Base-by-base conservation (phyloP, 2,329 filamentous ascomycete genomes). In the Trichoderma arundinaceum region DNA sequence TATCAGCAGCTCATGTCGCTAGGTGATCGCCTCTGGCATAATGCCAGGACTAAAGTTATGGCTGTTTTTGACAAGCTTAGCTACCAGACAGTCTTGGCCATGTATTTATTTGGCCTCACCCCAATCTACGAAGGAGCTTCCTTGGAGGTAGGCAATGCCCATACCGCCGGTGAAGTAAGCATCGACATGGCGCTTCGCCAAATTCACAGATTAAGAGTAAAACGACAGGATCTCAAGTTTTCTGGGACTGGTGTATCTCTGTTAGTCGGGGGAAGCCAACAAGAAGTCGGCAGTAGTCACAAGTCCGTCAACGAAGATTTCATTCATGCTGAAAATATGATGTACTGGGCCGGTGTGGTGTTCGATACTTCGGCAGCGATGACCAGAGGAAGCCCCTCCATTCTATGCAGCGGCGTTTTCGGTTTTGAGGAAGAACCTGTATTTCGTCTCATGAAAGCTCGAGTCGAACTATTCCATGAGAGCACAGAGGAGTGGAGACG, bases 301-400 rank as follows among this genome's bases (percentile, higher is more conserved):
- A 32, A 8, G 8, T 7, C 57, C 15, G 46, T 60, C 9, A 60
- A 60, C 2, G 57, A 60, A 32, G 57, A 60, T 32, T 60, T 51
- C 38, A 60, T 60, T 39, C 57, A 60, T 9, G 57, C 57, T 15
- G 57, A 60, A 12, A 60, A 51, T 17, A 60, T 60, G 57, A 60
- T 60, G 46, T 60, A 60, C 15, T 60, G 57, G 57, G 57, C 57
- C 15, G 57, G 57, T 13, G 57, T 60, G 1, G 57, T 60, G 6
- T 60, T 60, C 3, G 57, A 60, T 41, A 60, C 57, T 7, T 60
- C 57, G 17, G 51, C 46, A 2, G 7, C 57, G 5, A 60, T 60
- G 57, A 60, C 57, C 2, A 60, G 57, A 41, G 57, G 57, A 3
- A 39, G 46, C 4, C 57, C 57, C 7, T 60, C 57, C 0, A 60